Conservation (phyloP, 2,329 filamentous ascomycete genomes). For the Pseudogymnoascus sp. region DNA sequence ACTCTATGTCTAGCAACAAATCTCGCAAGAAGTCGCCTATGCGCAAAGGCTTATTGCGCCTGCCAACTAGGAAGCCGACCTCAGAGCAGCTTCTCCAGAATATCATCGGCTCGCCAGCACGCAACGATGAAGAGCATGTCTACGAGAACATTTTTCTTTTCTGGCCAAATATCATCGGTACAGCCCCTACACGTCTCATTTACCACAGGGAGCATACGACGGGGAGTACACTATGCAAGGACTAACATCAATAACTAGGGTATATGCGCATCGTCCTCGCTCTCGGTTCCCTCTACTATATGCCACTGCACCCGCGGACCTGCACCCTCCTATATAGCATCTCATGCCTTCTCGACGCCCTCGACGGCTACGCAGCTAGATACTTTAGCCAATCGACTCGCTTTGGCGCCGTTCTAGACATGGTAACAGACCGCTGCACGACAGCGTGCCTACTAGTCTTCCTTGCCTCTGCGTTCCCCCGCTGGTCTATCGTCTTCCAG, state of each 20-base stretch:
- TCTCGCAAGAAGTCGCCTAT: slow-evolving; percentile 7
- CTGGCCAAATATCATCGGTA: slow-evolving; percentile 74
- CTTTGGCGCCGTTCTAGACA: slow-evolving; percentile 94
- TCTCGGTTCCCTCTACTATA: slow-evolving; percentile 92
- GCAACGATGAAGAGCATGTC: slow-evolving; percentile 32
- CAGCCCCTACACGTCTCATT: neutral
- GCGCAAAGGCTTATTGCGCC: neutral
- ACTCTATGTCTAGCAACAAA: neutral
- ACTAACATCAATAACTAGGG: slow-evolving; percentile 39
- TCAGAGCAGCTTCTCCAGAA: slow-evolving; percentile 31
- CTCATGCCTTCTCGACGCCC: slow-evolving; percentile 88
- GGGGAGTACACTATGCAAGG: neutral
- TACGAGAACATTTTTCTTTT: slow-evolving; percentile 76
- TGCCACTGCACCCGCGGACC: slow-evolving; percentile 95
- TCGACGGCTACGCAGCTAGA: slow-evolving; percentile 86
- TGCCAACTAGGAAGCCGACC: neutral
- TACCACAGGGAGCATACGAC: neutral
- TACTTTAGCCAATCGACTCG: slow-evolving; percentile 83
- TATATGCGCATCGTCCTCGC: slow-evolving; percentile 74
- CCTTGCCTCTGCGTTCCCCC: slow-evolving; percentile 85
- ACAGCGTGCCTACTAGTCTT: slow-evolving; percentile 93
- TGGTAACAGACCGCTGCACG: slow-evolving; percentile 98
- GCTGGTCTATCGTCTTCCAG: slow-evolving; percentile 93
- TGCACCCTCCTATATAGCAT: slow-evolving; percentile 87
- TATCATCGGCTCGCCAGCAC: slow-evolving; percentile 38